A percentile compares a stretch with the other conserved stretches of the same genome.
These are phyloP conservation scores for Ophiocordyceps sinensis DNA, from an alignment of 2,329 filamentous ascomycete genomes.

Conservation along the genomic window DNA sequence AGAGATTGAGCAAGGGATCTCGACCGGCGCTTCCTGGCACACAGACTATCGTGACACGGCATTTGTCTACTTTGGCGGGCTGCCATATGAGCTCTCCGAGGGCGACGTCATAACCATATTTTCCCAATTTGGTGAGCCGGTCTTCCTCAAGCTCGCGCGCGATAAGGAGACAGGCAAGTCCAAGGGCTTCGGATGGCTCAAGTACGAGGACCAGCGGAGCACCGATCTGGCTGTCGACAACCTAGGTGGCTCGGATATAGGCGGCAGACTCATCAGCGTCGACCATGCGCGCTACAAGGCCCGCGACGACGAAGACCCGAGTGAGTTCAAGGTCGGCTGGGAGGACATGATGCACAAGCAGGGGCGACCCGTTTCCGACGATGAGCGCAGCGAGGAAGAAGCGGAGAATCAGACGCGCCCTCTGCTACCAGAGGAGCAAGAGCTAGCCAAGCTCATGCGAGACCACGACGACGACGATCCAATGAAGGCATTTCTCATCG, in stretches of 20 bases:
- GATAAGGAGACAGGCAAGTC: constrained; percentile 96
- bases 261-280: constrained; percentile 68
- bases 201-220: constrained; percentile 95
- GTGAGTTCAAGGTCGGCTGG: constrained; percentile 44
- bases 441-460: constrained; percentile 58
- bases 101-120: constrained; percentile 95
- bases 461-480: constrained; percentile 92
- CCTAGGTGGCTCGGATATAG: constrained; percentile 69
- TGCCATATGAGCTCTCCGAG: constrained; percentile 85
- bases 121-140: constrained; percentile 91
- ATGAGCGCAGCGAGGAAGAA: constrained; percentile 31
- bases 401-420: constrained; percentile 31
- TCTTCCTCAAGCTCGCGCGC: constrained; percentile 79
- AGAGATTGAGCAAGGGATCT: constrained; percentile 77
- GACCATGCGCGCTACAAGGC: constrained; percentile 89
- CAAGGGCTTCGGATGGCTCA: constrained; percentile 87
- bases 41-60: constrained; percentile 95
- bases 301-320: constrained; percentile 60
- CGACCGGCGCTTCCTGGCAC: constrained; percentile 86
- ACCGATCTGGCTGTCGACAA: constrained; percentile 96
- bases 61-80: constrained; percentile 88
- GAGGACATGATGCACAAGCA: constrained; percentile 42
- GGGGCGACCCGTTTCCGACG: constrained; percentile 27
- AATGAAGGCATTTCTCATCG: constrained; percentile 83
- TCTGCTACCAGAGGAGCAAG: constrained; percentile 65